Percentiles rank a stretch among this genome's conserved stretches.
Conservation (phyloP, 2,329 filamentous ascomycete species). For the Nemania diffusa region DNA sequence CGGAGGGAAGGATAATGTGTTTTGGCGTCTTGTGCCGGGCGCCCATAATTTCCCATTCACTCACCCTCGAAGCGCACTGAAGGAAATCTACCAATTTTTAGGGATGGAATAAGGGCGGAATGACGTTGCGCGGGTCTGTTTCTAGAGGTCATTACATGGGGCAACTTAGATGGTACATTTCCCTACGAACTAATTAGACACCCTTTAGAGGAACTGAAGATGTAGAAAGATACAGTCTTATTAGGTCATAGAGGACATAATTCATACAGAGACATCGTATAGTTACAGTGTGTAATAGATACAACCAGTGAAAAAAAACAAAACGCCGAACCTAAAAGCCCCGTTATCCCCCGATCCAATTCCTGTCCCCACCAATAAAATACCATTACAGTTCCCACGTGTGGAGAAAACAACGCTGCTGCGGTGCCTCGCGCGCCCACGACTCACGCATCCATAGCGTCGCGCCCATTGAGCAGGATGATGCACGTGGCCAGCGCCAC, state of each 20-base stretch:
- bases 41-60: slow-evolving; percentile 73
- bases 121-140: not conserved
- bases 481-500: slow-evolving; percentile 48
- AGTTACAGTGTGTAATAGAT: slow-evolving; percentile 30
- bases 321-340: slow-evolving; percentile 20
- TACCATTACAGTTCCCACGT: not conserved
- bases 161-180: not conserved
- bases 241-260: slow-evolving; percentile 28
- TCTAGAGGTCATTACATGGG: not conserved
- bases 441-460: slow-evolving; percentile 48
- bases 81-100: slow-evolving; percentile 62
- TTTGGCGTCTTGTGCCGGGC: slow-evolving; percentile 63
- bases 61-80: slow-evolving; percentile 57
- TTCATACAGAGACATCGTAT: slow-evolving; percentile 29
- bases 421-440: not conserved
- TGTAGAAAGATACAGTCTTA: not conserved
- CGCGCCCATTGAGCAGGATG: slow-evolving; percentile 49
- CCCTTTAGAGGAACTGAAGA: not conserved
- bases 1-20: slow-evolving; percentile 60
- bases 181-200: not conserved
- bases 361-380: not conserved
- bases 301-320: slow-evolving; percentile 15
- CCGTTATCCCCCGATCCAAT: not conserved
- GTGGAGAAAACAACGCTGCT: not conserved
- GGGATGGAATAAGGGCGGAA: slow-evolving; percentile 38